phyloP scores from a whole-genome alignment of 2,329 filamentous ascomycete species.

The Fusarium sp. region DNA sequence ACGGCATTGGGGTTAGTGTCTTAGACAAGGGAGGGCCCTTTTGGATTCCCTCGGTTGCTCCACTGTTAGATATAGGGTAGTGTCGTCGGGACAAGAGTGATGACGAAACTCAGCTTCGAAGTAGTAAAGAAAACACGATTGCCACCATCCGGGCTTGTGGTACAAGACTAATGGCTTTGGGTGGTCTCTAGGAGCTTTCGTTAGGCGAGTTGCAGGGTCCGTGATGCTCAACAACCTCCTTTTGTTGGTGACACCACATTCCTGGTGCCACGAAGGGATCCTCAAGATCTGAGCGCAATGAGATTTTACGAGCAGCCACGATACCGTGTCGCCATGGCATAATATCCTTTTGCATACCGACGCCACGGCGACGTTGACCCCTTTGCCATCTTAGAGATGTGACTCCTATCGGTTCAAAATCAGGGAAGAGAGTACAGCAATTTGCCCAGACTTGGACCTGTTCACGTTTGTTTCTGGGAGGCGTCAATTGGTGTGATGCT shows the following conservation, averaged over 20 bases:
- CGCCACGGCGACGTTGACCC: slow-evolving; percentile 10
- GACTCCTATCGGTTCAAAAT: not conserved
- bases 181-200: not conserved
- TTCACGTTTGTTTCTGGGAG: slow-evolving; percentile 28
- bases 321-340: slow-evolving; percentile 26
- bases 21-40: slow-evolving; percentile 17
- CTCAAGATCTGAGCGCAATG: slow-evolving; percentile 3
- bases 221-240: slow-evolving; percentile 10
- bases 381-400: not conserved
- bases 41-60: not conserved
- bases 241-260: slow-evolving; percentile 33
- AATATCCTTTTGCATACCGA: slow-evolving; percentile 26
- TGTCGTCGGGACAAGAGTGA: not conserved
- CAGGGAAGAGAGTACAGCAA: not conserved
- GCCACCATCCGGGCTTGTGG: not conserved
- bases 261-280: slow-evolving; percentile 25
- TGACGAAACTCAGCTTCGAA: not conserved
- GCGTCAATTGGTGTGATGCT: slow-evolving; percentile 27
- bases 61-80: slow-evolving; percentile 31
- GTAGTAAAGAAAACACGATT: not conserved
- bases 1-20: slow-evolving; percentile 11
- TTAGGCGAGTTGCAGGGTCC: not conserved
- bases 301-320: slow-evolving; percentile 34
- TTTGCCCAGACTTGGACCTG: not conserved
- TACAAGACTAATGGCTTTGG: not conserved